Evolutionary conservation across 2,329 filamentous ascomycete genomes (phyloP), one percentile per base, ranked within the genome.

Genomic region (Onygena corvina): DNA sequence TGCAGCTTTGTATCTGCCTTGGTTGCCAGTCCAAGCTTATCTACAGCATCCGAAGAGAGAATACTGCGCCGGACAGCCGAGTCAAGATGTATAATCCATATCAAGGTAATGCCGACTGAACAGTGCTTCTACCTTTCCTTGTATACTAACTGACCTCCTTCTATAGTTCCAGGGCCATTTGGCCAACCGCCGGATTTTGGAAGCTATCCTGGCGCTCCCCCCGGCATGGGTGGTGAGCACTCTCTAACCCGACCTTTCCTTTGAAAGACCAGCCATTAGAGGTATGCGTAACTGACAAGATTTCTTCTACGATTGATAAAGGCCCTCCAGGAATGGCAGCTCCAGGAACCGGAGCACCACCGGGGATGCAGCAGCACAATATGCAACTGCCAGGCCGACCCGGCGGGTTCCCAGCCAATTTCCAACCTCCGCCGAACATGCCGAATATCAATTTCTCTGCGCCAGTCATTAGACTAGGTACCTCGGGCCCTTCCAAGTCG

Each of bases 401-500:
- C 64, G 85, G 78, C 66, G 81, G 80, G 61, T 81, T 94, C 56
- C 87, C 86, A 54, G 73, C 81, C 52, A 86, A 81, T 67, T 95
- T 94, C 69, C 86, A 93, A 71, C 80, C 87, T 45, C 89, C 90
- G 7, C 74, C 85, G 46, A 94, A 92, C 63, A 86, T 95, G 76
- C 88, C 90, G 47, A 93, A 94, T 65, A 94, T 98, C 73, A 95
- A 98, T 72, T 94, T 96, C 73, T 94, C 86, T 61, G 92, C 92
- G 30, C 89, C 90, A 50, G 88, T 96, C 52, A 96, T 98, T 62
- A 85, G 92, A 49, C 77, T 98, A 40, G 92, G 90, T 35, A 90
- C 88, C 1, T 77, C 82, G 3, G 77, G 71, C 16, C 67, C 80
- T 2, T 68, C 76, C n/a, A 86, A 86, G 61, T 72, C 81, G 21